Evolutionary conservation across 768 basidiomycete species (phyloP), one percentile per base, ranked within the genome.

Genomic region (Lentinus tigrinus): DNA sequence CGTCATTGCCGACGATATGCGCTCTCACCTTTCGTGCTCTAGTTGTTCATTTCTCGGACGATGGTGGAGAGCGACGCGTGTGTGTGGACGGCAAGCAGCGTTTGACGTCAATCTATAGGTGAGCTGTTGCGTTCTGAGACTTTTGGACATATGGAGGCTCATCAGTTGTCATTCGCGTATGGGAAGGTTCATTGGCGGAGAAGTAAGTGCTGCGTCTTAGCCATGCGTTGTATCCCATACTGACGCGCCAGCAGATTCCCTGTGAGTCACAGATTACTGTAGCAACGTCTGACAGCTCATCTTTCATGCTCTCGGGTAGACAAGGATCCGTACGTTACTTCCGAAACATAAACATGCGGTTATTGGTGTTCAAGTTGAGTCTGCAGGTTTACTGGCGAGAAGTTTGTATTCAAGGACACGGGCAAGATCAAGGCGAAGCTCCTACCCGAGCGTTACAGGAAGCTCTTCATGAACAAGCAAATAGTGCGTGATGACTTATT

Each of bases 1-100:
- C 9, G 1, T 46, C 8, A 31, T 28, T 13, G 19, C 21, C 17
- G 16, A 43, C 7, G 26, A 9, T 1, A 6, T 31, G 5, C 6
- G 1, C 23, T 8, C 47, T 17, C 36, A 44, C 26, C 10, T 27
- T 9, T 14, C 11, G n/a, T 7, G 24, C 16, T 23, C 1, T 65
- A 76, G 85, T 86, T 58, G 78, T 83, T 13, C 72, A 80, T 69
- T 74, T 2, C 65, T 70, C 34, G 34, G 81, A 85, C 0, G 88
- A 91, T 63, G 90, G 90, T 0, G 73, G 80, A 0, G 88, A 89
- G 65, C 77, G 73, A 3, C 83, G 82, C 63, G 84, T 82, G 1
- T 89, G 88, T 64, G 88, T 89, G 8, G 89, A 91, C 64, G 91
- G 91, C 17, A 93, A 93, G 66, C 91, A 93, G 67, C 74, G 91